Evolutionary conservation across 306 rosid species (phyloP).

Genomic region (Phaseolus lunatus): DNA sequence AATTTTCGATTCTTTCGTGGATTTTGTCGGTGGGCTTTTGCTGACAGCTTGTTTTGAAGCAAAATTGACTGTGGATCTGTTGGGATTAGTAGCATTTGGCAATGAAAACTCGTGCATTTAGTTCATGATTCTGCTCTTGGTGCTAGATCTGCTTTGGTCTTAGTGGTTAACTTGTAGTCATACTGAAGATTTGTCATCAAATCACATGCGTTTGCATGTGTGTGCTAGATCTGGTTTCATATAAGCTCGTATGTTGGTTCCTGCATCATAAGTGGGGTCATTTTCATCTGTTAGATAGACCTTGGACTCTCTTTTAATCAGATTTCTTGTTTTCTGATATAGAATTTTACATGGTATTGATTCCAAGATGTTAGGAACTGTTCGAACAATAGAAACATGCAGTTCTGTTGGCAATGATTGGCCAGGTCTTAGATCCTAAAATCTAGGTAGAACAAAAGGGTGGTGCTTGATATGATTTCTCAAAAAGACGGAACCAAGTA

Average conservation of each 20-base stretch:
- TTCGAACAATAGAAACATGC: not conserved
- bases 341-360: not conserved
- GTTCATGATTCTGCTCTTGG: constrained; percentile 8
- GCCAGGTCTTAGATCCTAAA: constrained; percentile 27
- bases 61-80: constrained; percentile 49
- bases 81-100: constrained; percentile 23
- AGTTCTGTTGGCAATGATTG: constrained; percentile 18
- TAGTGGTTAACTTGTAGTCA: constrained; percentile 47
- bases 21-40: constrained; percentile 34
- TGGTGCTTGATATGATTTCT: constrained; percentile 16
- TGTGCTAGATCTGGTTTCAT: constrained; percentile 55
- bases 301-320: not conserved
- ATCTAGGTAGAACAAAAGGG: constrained; percentile 5
- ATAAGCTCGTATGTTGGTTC: not conserved
- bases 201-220: constrained; percentile 28
- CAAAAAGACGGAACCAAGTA: constrained; percentile 15
- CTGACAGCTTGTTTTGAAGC: constrained; percentile 36
- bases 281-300: constrained; percentile 33
- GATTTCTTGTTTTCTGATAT: constrained; percentile 11
- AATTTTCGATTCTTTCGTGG: not conserved
- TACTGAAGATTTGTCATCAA: not conserved
- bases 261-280: not conserved
- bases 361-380: not conserved
- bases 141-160: constrained; percentile 53
- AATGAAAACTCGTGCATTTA: constrained; percentile 29